Evolutionary conservation across 768 basidiomycete genomes (phyloP).

Genomic region (Lactarius vividus): DNA sequence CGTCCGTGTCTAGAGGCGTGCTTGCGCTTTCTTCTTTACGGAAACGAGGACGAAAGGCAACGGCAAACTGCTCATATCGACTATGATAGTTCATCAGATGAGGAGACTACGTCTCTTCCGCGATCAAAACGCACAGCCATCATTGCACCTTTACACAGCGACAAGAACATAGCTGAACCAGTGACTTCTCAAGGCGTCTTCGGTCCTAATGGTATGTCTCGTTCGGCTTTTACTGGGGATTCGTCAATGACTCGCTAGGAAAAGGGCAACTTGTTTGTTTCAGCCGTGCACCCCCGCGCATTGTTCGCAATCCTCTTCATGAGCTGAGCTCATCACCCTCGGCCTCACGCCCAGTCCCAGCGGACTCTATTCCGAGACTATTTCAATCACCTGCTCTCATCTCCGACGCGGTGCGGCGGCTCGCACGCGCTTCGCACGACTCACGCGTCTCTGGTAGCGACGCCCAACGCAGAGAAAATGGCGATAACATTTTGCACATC

Average conservation of each 20-base stretch:
- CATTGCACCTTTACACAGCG: slow-evolving; percentile 53
- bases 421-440: slow-evolving; percentile 62
- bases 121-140: slow-evolving; percentile 49
- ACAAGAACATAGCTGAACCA: slow-evolving; percentile 81
- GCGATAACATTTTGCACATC: slow-evolving; percentile 62
- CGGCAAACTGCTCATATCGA: slow-evolving; percentile 43
- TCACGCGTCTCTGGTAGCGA: slow-evolving; percentile 40
- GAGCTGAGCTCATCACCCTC: slow-evolving; percentile 48
- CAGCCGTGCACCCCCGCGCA: slow-evolving; percentile 72
- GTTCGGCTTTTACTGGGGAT: not conserved
- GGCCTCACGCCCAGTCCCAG: slow-evolving; percentile 22
- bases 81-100: slow-evolving; percentile 66
- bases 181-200: slow-evolving; percentile 86
- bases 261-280: slow-evolving; percentile 85
- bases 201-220: slow-evolving; percentile 72
- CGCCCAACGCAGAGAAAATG: slow-evolving; percentile 46
- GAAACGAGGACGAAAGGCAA: slow-evolving; percentile 54
- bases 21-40: slow-evolving; percentile 74
- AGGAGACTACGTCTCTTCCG: slow-evolving; percentile 42
- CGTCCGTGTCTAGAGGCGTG: slow-evolving; percentile 85
- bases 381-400: slow-evolving; percentile 66
- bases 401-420: slow-evolving; percentile 68
- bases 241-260: not conserved
- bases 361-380: slow-evolving; percentile 35
- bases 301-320: slow-evolving; percentile 57